Base-by-base conservation (phyloP, 164 flowering plant genomes). In the Cinnamomum chago region DNA sequence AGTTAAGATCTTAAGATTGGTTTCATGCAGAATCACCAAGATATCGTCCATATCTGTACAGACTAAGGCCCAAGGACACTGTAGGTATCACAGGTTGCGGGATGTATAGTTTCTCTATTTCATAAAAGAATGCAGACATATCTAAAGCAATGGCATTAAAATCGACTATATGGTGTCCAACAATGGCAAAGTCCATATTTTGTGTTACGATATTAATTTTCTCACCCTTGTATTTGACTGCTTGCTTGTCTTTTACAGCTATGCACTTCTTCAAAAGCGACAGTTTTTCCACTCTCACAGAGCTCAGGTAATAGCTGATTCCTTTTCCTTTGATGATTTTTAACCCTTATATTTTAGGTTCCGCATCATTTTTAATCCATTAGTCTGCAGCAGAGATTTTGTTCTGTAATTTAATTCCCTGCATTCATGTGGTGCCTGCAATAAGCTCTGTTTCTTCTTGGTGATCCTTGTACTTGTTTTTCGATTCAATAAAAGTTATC, bases 251-350 rank as follows among this genome's bases (percentile, higher is more conserved):
- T 30, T 78, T 76, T 79, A 30, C 90, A 93, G 99, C 80, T 96
- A 90, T 30, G 73, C 77, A 51, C 92, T 90, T 68, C 80, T 95
- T 80, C 90, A 84, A 86, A 95, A 88, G 81, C 86, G 97, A 20
- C 98, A 91, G 78, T 95, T 92, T 80, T 95, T 87, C 81, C 99
- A 95, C 70, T 95, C 99, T 64, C 99, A 93, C 82, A 85, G 99
- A 81, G 99, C 97, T 81, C 99, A 95, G 93, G 99, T 91, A 77
- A 81, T 76, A 51, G 22, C n/a, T 51, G 12, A n/a, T 23, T 1
- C 23, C 25, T 72, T 30, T 18, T 33, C 27, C 11, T 20, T 23
- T 55, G 24, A 24, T 60, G 24, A 72, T 18, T 55, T 55, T 40
- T 25, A 23, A 65, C 17, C 35, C 47, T 33, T 67, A 15, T 67